Evolutionary conservation across 352 stramenopile species (phyloP).

Genomic region (Phytophthora brassicae): DNA sequence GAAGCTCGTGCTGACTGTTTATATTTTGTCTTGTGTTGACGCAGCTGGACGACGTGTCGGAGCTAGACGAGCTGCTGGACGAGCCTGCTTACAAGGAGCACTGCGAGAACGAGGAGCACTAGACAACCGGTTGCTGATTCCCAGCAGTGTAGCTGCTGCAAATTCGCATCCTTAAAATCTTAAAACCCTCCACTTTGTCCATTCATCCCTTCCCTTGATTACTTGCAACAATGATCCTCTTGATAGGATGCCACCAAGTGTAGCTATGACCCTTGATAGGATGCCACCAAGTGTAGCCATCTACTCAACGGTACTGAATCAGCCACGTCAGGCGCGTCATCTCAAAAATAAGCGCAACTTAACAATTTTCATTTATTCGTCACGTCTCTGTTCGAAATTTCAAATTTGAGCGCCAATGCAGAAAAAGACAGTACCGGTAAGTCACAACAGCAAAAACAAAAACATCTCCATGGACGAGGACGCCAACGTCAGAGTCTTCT

Average conservation of each 20-base stretch:
- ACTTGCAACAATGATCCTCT: slow-evolving; percentile 3
- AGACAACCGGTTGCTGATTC: slow-evolving; percentile 25
- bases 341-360: background rate
- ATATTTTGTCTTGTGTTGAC: slow-evolving; percentile 2
- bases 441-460: background rate
- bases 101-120: slow-evolving; percentile 85
- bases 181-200: slow-evolving; percentile 10
- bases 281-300: slow-evolving; percentile 16
- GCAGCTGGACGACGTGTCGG: slow-evolving; percentile 64
- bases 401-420: slow-evolving; percentile 2
- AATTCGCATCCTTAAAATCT: slow-evolving; percentile 23
- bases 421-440: background rate
- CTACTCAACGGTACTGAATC: no score
- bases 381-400: slow-evolving; percentile 6
- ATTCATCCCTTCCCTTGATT: slow-evolving; percentile 21
- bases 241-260: slow-evolving; percentile 25
- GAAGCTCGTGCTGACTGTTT: slow-evolving; percentile 4
- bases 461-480: slow-evolving; percentile 26
- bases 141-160: slow-evolving; percentile 28
- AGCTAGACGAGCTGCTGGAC: slow-evolving; percentile 81
- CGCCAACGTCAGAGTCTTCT: slow-evolving; percentile 87
- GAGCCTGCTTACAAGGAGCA: slow-evolving; percentile 86
- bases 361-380: background rate
- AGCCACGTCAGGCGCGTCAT: background rate
- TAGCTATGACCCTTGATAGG: slow-evolving; percentile 21